Base-by-base conservation (phyloP, 768 basidiomycete species). In the Sutorius australiensis region DNA sequence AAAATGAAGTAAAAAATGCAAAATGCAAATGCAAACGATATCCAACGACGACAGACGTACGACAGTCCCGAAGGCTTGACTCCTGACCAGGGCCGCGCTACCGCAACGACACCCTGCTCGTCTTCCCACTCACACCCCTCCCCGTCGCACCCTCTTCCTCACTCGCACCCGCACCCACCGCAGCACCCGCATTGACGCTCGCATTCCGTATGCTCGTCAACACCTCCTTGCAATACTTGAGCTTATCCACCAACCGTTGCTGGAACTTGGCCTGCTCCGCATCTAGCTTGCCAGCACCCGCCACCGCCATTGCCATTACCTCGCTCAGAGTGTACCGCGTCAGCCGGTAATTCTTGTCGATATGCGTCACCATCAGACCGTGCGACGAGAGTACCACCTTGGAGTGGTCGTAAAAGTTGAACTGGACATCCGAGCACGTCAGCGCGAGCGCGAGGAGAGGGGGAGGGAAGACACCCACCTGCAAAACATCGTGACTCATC, bases 351-450 rank as follows among this genome's bases (percentile, higher is more conserved):
- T 85, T 80, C 76, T 92, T 92, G 79, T 94, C 92, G 63, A 98
- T 95, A 69, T 95, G 86, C 3, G 93, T 92, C 45, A 98, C 77
- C 13, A 85, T 70, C 12, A 86, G 76, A 3, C 91, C 95, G 27
- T 85, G 77, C 1, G 85, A 82, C 16, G 92, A 92, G 46, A 99
- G 76, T 53, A 99, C 85, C 55, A 98, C 74, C 69, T 99, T 98
- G 38, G 90, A 87, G 74, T 99, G 97, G 72, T 98, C 97, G 69
- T 91, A 92, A 70, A 98, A 98, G 76, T 98, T 99, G 80, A 98
- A 98, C 95, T 98, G 13, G 8, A 13, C 24, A 24, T 24, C 24
- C 24, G 7, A 5, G n/a, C 14, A 17, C 1, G 11, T 36, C 14
- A 40, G 46, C 45, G 6, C 12, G 33, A 19, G 21, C 32, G 24